A percentile compares a stretch with the other conserved stretches of the same genome.
Conservation (phyloP, 2,329 filamentous ascomycete species). For the Arthrinium puccinioides region DNA sequence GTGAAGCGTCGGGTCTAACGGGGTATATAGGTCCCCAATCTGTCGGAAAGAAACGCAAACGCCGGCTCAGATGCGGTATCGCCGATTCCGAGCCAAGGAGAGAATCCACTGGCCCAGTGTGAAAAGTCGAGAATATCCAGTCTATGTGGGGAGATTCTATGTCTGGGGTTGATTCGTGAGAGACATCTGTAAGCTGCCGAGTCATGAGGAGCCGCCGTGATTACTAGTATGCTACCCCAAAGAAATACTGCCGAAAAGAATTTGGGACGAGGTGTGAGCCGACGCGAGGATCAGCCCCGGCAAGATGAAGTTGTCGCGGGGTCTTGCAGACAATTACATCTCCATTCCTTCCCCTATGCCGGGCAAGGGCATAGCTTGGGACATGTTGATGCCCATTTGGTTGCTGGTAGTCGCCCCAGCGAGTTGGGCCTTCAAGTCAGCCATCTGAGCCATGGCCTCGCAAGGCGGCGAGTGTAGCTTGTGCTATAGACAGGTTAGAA, state of each 20-base stretch:
- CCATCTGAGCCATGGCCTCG: conserved; percentile 67
- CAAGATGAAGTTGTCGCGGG: neutral
- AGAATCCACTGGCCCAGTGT: neutral
- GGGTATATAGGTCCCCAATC: conserved; percentile 1
- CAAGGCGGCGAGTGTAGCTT: conserved; percentile 82
- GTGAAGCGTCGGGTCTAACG: conserved; percentile 2
- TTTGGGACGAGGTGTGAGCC: too few relatives aligned
- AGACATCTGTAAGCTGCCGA: too few relatives aligned
- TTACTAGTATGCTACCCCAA: too few relatives aligned
- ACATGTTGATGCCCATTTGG: conserved; percentile 22
- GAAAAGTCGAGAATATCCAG: conserved; percentile 7
- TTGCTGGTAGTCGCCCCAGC: conserved; percentile 9
- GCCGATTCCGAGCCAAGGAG: conserved; percentile 5
- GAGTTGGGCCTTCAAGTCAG: conserved; percentile 30
- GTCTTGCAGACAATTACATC: conserved; percentile 18
- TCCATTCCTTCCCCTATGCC: conserved; percentile 48
- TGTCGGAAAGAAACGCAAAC: conserved; percentile 4
- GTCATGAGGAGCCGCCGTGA: too few relatives aligned
- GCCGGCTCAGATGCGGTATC: conserved; percentile 8
- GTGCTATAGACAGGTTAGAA: conserved; percentile 50
- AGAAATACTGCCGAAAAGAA: too few relatives aligned
- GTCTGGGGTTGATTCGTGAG: neutral
- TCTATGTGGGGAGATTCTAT: conserved; percentile 10
- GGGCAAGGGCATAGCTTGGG: conserved; percentile 39
- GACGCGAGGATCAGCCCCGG: too few relatives aligned